phyloP scores from a whole-genome alignment of 371 early-diverging fungal species.

The Apophysomyces trapeziformis region DNA sequence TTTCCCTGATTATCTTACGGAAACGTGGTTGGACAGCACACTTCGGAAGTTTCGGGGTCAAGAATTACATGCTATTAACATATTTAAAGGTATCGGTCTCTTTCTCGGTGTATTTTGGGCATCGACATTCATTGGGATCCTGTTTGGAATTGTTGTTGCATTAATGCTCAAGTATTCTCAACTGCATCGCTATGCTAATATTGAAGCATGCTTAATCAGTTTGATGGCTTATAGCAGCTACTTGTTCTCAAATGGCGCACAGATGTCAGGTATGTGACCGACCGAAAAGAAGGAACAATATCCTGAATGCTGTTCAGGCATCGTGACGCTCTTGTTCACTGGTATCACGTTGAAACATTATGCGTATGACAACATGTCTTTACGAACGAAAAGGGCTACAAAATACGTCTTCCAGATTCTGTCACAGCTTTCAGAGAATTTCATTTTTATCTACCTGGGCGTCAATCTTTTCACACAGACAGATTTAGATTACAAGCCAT shows the following conservation, averaged over 20 bases:
- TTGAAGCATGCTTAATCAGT: slow-evolving; percentile 84
- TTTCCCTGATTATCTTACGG: not conserved
- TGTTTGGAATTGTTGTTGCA: slow-evolving; percentile 78
- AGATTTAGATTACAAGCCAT: slow-evolving; percentile 71
- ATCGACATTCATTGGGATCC: slow-evolving; percentile 82
- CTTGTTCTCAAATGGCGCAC: slow-evolving; percentile 84
- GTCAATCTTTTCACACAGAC: slow-evolving; percentile 84
- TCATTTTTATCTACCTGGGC: slow-evolving; percentile 95
- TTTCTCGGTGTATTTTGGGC: slow-evolving; percentile 85
- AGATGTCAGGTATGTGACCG: slow-evolving; percentile 69
- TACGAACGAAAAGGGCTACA: slow-evolving; percentile 75
- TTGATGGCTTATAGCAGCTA: slow-evolving; percentile 91
- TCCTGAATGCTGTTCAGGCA: slow-evolving; percentile 50
- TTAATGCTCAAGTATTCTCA: slow-evolving; percentile 81
- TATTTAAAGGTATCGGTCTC: slow-evolving; percentile 72
- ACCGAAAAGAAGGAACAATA: not conserved
- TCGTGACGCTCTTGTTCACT: slow-evolving; percentile 94
- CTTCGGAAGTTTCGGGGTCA: slow-evolving; percentile 81
- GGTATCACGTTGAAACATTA: slow-evolving; percentile 93
- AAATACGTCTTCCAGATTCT: slow-evolving; percentile 90
- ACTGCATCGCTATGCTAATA: slow-evolving; percentile 74
- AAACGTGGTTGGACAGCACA: slow-evolving; percentile 51
- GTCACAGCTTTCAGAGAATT: slow-evolving; percentile 90
- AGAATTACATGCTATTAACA: slow-evolving; percentile 70
- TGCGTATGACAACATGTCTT: slow-evolving; percentile 87